phyloP scores from a whole-genome alignment of 805 yeast genomes.

The Pichia exigua region DNA sequence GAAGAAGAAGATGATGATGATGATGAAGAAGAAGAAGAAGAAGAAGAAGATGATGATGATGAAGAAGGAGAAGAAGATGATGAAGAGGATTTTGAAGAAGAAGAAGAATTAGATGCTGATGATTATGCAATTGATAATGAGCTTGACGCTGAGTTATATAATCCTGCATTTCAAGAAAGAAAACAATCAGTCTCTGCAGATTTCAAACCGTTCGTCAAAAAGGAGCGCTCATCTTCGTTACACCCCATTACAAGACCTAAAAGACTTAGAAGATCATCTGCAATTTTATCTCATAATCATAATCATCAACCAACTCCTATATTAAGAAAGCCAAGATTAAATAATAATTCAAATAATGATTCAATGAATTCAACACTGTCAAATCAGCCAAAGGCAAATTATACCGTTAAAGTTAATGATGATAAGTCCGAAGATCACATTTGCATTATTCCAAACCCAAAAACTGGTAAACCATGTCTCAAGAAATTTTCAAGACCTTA shows the following conservation, averaged over 20 bases:
- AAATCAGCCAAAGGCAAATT: neutral
- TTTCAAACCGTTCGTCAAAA: constrained; percentile 11
- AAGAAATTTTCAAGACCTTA: constrained; percentile 89
- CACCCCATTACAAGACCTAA: constrained; percentile 14
- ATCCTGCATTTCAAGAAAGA: constrained; percentile 25
- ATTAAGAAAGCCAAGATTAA: constrained; percentile 6
- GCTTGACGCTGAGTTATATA: constrained; percentile 23
- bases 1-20: constrained; percentile 10
- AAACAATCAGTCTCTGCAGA: constrained; percentile 19
- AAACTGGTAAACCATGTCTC: constrained; percentile 56
- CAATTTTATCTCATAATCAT: neutral
- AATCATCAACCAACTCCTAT: neutral
- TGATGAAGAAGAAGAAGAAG: constrained; percentile 1
- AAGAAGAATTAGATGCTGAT: constrained; percentile 16
- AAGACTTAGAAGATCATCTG: constrained; percentile 7
- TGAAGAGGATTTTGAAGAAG: neutral
- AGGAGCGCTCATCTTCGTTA: constrained; percentile 16
- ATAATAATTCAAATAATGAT: neutral
- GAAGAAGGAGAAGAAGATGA: constrained; percentile 4
- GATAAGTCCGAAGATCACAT: constrained; percentile 34
- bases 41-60: neutral
- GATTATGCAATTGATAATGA: constrained; percentile 7
- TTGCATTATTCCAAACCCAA: constrained; percentile 52
- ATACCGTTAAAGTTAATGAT: neutral
- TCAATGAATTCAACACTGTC: neutral